Evolutionary conservation across 352 stramenopile genomes (phyloP).

Genomic region (Paralagenidium karlingii): DNA sequence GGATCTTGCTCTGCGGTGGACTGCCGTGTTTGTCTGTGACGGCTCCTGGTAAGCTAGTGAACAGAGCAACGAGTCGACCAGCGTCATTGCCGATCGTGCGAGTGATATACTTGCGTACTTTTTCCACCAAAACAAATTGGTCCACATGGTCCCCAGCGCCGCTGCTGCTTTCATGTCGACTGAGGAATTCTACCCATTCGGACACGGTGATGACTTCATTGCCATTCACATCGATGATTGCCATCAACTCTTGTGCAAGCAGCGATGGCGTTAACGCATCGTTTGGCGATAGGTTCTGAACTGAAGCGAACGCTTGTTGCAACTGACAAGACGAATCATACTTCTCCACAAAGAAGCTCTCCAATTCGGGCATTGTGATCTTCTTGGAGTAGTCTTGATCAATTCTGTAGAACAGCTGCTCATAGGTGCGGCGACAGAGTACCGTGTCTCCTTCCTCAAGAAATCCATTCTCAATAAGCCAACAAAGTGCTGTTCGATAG

Average conservation of each 20-base stretch:
- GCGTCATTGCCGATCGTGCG: no score
- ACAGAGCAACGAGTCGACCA: slow-evolving; percentile 23
- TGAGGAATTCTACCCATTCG: slow-evolving; percentile 32
- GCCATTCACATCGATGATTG: slow-evolving; percentile 28
- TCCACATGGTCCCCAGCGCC: no score
- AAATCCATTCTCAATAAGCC: no score
- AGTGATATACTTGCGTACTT: slow-evolving; percentile 10
- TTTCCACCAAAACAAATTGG: slow-evolving; percentile 10
- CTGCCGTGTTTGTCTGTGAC: slow-evolving; percentile 6
- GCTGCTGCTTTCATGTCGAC: no score
- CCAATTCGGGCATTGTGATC: slow-evolving; percentile 34
- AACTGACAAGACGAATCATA: no score
- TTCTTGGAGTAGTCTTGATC: slow-evolving; percentile 37
- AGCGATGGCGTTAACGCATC: no score
- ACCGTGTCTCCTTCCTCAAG: no score
- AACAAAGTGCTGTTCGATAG: no score
- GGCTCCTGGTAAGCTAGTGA: slow-evolving; percentile 21
- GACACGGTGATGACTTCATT: slow-evolving; percentile 41
- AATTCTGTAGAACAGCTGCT: slow-evolving; percentile 34
- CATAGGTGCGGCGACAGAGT: no score
- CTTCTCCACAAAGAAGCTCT: no score
- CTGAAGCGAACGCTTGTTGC: no score
- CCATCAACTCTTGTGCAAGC: slow-evolving; percentile 19
- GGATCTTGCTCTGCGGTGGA: slow-evolving; percentile 23
- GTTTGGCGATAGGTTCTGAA: no score